Evolutionary conservation across 345 rosid species (phyloP), one percentile per base, ranked within the genome.

Genomic region (Rhodamnia argentea): DNA sequence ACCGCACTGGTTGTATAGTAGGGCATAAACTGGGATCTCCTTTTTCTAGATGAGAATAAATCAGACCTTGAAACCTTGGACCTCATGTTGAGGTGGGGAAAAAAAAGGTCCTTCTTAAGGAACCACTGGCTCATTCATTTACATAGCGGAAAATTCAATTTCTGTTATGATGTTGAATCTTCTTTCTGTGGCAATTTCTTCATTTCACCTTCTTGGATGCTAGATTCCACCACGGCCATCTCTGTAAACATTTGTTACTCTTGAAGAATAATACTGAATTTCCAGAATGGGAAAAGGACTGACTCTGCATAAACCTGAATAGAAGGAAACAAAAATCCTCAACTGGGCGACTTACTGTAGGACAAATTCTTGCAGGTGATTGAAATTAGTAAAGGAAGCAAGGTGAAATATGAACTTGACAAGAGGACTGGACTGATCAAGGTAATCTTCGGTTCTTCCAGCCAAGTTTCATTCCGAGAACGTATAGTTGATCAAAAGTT

Each of bases 401-500:
- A 97, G 93, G 99, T 97, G 91, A 97, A 97, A 88, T 97, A 97
- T 88, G 99, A 97, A 89, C 95, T 97, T 51, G 99, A 97, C 94
- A 97, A 97, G 92, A 94, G 92, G 84, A 95, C 99, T 12, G 99
- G 99, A 89, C 91, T 97, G 84, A 97, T 96, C 84, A 97, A 94
- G 99, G 99, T 97, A 85, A 82, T 56, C 58, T 44, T 75, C 47
- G 57, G 78, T 58, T 27, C 23, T 83, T 82, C 78, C 47, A 70
- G 78, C 78, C 78, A 70, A 70, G 78, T 14, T 70, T 70, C 78
- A 10, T 32, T 32, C 40, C 78, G 4, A 32, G 47, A 18, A 47
- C 10, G 26, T 40, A 70, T 18, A 70, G 78, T 70, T 37, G 78
- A 70, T 86, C 54, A 58, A 54, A 78, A 58, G 78, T 87, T 42